Base-by-base conservation (phyloP, 371 early-diverging fungal genomes). In the Conidiobolus incongruus region DNA sequence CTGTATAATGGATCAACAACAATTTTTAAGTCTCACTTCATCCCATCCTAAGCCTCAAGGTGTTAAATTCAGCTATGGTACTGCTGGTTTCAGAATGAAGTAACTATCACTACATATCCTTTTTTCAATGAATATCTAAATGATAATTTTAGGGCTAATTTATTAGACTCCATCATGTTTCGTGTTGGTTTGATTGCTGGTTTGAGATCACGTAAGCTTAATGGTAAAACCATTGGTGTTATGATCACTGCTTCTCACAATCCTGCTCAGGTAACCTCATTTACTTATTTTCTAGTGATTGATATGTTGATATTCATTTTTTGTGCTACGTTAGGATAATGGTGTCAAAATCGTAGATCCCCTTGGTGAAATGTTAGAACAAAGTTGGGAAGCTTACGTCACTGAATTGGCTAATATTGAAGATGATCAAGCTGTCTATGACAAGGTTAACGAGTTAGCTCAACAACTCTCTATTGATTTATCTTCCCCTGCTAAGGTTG, bases 241-340 rank as follows among this genome's bases (percentile, higher is more conserved):
- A 96, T 98, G 96, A 74, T 99, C 47, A 99, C 99, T 37, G 99
- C 99, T 32, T 92, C 93, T 29, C 99, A 99, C 65, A 99, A 99
- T 62, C 87, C 92, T 42, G 90, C 70, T 49, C 66, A 68, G 51
- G 87, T 83, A 63, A 52, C 40, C 8, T 26, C n/a, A 34, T 40
- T 17, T 33, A 32, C 17, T 35, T 20, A 10, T 21, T 23, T 33
- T 11, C 11, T 17, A 35, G 13, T 15, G n/a, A n/a, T 23, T 38
- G 4, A 3, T 21, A 4, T 19, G 8, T 21, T 4, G 21, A n/a
- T 15, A 7, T 10, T 17, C n/a, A n/a, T 3, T 23, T 13, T 19
- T 38, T 3, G 6, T 44, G 11, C 35, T 32, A 30, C 47, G 36
- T n/a, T 52, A 81, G 70, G 98, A 99, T 66, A 99, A 99, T 58